Evolutionary conservation across 371 early-diverging fungal genomes (phyloP), one percentile per base, ranked within the genome.

Genomic region (Quaeritorhiza haematococci): DNA sequence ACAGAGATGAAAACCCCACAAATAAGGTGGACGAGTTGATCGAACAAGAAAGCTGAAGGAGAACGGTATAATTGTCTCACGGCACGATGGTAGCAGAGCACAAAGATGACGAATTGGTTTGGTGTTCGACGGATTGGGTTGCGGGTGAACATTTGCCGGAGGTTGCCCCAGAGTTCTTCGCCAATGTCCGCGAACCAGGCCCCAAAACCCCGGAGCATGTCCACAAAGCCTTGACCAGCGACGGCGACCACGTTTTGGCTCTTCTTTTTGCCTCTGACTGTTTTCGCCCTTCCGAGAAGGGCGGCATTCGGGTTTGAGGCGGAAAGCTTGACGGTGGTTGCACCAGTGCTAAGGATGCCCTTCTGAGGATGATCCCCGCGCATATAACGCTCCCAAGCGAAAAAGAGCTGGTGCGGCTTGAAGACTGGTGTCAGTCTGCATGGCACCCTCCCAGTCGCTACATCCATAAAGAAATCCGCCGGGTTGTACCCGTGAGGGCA

Each of bases 381-480:
- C n/a, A n/a, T n/a, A n/a, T n/a, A n/a, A n/a, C n/a, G n/a, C n/a
- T n/a, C n/a, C n/a, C n/a, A n/a, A n/a, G n/a, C n/a, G n/a, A n/a
- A n/a, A n/a, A n/a, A n/a, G n/a, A n/a, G n/a, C n/a, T n/a, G n/a
- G n/a, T n/a, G n/a, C n/a, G n/a, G n/a, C n/a, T n/a, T n/a, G n/a
- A 62, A 62, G 15, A 41, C 51, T 26, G 57, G 52, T 3, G 57
- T 58, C 26, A 38, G 44, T 15, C 33, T 49, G 17, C 38, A 49
- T n/a, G 61, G 33, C 10, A 49, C 42, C 53, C 1, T 5, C 21
- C 68, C 66, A 4, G 61, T 33, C 2, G 76, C 55, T 34, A 76
- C 73, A 55, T 76, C 76, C 73, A 79, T 79, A 38, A 73, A 50
- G 10, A 69, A 48, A 53, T 79, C 79, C 17, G 79, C 73, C 47